These are phyloP conservation scores for Bertia moriformis DNA, from an alignment of 2,329 filamentous ascomycete genomes.

Conservation along the genomic window DNA sequence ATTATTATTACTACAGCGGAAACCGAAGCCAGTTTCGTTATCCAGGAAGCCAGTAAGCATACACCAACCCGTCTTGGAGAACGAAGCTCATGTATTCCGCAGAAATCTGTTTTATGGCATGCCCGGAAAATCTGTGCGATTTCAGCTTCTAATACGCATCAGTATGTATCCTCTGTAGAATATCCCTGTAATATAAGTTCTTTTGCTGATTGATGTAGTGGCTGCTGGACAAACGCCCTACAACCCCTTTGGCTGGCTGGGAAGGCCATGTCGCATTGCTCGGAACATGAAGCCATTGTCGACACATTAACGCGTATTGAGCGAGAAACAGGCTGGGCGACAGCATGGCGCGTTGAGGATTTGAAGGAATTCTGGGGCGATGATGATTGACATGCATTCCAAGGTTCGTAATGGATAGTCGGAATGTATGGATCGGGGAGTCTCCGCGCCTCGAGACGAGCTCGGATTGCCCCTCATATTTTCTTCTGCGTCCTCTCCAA, in stretches of 20 bases:
- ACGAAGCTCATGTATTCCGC: no score
- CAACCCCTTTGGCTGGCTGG: neutral
- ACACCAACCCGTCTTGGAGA: no score
- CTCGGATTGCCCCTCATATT: constrained; percentile 1
- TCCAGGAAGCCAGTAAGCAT: constrained; percentile 10
- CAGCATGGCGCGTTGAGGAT: neutral
- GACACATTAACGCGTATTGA: neutral
- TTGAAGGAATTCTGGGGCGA: constrained; percentile 1
- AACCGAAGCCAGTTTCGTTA: constrained; percentile 10
- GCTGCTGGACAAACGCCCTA: neutral
- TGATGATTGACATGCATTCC: no score
- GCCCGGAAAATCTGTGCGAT: constrained; percentile 29
- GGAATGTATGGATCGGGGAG: no score
- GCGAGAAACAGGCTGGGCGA: neutral
- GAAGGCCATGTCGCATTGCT: neutral
- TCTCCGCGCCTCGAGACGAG: no score
- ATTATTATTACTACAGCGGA: constrained; percentile 14
- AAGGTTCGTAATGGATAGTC: no score
- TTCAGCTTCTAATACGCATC: constrained; percentile 24
- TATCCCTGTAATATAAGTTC: neutral
- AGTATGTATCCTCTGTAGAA: constrained; percentile 9
- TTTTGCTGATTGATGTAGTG: neutral
- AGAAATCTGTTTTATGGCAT: constrained; percentile 26
- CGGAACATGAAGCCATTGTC: neutral
- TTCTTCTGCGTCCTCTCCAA: neutral